phyloP scores from a whole-genome alignment of 73 alveolate species.

The Blepharisma japonicum region DNA sequence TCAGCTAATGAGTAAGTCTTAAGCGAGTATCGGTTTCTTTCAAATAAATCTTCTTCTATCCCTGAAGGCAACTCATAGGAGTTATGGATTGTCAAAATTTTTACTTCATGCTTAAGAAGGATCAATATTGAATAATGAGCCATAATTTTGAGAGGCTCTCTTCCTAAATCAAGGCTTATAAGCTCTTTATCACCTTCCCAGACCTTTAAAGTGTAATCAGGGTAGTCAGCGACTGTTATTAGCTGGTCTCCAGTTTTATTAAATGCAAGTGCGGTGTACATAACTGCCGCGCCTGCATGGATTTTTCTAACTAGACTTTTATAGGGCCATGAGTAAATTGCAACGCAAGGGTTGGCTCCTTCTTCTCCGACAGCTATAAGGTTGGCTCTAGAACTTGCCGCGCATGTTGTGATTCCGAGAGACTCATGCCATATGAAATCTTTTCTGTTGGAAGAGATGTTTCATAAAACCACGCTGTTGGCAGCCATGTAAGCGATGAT shows the following conservation, averaged over 20 bases:
- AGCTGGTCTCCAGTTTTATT: constrained; percentile 60
- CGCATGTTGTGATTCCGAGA: constrained; percentile 52
- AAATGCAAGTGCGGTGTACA: constrained; percentile 55
- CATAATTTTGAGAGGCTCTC: constrained; percentile 5
- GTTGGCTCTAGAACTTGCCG: constrained; percentile 53
- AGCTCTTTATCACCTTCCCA: constrained; percentile 7
- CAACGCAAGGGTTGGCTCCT: constrained; percentile 63
- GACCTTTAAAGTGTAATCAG: constrained; percentile 53
- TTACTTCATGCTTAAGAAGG: constrained; percentile 13
- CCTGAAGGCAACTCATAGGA: not conserved
- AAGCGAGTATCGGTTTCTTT: not conserved
- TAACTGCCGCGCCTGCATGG: constrained; percentile 57
- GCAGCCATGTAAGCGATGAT: constrained; percentile 52
- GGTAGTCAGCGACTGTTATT: constrained; percentile 61
- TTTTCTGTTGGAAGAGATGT: constrained; percentile 52
- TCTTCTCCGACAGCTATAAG: constrained; percentile 70
- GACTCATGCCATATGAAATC: constrained; percentile 60
- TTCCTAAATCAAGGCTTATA: not conserved
- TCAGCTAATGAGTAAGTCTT: constrained; percentile 14
- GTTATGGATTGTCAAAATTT: not conserved
- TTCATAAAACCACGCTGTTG: constrained; percentile 57
- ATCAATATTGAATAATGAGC: constrained; percentile 10
- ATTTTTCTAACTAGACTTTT: constrained; percentile 39
- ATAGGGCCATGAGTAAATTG: constrained; percentile 57
- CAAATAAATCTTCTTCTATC: not conserved